These are phyloP conservation scores for Penicillium verrucosum DNA, from an alignment of 2,329 filamentous ascomycete species.

Conservation along the genomic window DNA sequence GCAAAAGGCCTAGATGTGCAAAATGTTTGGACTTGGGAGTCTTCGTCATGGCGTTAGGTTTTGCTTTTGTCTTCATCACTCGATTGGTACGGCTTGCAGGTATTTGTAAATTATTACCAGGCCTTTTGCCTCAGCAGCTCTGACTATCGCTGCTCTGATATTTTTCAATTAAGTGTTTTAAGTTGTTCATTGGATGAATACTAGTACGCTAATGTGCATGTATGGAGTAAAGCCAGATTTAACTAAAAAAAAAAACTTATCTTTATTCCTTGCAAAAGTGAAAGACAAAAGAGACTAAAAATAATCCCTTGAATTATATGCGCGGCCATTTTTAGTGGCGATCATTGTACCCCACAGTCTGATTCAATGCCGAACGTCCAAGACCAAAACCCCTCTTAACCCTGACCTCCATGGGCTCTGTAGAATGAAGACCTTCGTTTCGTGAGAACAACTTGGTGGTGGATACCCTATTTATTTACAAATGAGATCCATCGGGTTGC, in stretches of 20 bases:
- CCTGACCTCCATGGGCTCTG: constrained; percentile 15
- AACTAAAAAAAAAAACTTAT: neutral
- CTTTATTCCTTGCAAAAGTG: neutral
- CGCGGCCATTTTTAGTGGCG: neutral
- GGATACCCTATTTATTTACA: constrained; percentile 9
- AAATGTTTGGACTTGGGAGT: constrained; percentile 37
- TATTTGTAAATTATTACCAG: constrained; percentile 42
- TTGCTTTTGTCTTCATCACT: constrained; percentile 32
- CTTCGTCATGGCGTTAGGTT: constrained; percentile 41
- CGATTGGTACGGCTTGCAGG: constrained; percentile 31
- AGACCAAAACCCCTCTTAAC: constrained; percentile 20
- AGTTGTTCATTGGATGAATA: neutral
- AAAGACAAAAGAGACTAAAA: neutral
- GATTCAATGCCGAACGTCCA: constrained; percentile 20
- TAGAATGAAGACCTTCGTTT: constrained; percentile 12
- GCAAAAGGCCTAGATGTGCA: constrained; percentile 41
- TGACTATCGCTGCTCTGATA: constrained; percentile 13
- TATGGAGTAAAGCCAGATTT: neutral
- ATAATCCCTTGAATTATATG: neutral
- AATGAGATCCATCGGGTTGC: constrained; percentile 9
- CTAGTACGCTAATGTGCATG: neutral
- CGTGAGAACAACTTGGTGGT: constrained; percentile 11
- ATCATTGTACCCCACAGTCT: constrained; percentile 10
- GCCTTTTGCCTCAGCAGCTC: constrained; percentile 28
- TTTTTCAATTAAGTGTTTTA: constrained; percentile 11